Evolutionary conservation across 176 grass and related monocot genomes (phyloP).

Genomic region (Avena insularis): DNA sequence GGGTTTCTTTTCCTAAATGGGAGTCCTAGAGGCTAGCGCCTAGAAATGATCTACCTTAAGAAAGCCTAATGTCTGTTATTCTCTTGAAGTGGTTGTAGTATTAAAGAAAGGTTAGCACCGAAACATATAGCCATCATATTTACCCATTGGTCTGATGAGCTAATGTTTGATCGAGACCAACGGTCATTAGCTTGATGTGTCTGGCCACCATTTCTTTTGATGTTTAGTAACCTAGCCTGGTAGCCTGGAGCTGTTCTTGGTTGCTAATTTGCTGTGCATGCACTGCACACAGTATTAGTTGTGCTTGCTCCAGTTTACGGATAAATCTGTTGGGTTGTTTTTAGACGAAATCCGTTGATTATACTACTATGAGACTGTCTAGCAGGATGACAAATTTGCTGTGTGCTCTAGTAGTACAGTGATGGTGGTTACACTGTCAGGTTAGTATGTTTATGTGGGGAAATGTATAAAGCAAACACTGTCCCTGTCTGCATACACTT

Average conservation of each 20-base stretch:
- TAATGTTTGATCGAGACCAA: background rate
- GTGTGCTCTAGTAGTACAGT: background rate
- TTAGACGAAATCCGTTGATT: background rate
- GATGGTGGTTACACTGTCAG: background rate
- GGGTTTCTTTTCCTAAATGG: background rate
- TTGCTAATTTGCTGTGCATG: background rate
- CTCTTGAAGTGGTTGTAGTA: no score
- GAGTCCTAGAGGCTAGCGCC: background rate
- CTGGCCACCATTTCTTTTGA: background rate
- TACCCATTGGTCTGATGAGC: background rate
- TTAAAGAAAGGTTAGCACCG: background rate
- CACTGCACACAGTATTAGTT: background rate
- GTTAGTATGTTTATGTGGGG: background rate
- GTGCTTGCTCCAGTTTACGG: background rate
- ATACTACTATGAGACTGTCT: background rate
- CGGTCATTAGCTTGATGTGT: background rate
- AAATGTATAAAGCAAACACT: background rate
- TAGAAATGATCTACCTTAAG: no score
- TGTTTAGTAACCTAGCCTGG: background rate
- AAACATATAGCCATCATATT: slow-evolving; percentile 6
- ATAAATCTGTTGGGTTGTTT: background rate
- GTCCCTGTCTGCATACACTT: background rate
- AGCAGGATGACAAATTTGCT: background rate
- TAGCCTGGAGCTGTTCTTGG: background rate
- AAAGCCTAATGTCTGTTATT: no score